Evolutionary conservation across 148 eudicot genomes (phyloP).

Genomic region (Cornus kousa): DNA sequence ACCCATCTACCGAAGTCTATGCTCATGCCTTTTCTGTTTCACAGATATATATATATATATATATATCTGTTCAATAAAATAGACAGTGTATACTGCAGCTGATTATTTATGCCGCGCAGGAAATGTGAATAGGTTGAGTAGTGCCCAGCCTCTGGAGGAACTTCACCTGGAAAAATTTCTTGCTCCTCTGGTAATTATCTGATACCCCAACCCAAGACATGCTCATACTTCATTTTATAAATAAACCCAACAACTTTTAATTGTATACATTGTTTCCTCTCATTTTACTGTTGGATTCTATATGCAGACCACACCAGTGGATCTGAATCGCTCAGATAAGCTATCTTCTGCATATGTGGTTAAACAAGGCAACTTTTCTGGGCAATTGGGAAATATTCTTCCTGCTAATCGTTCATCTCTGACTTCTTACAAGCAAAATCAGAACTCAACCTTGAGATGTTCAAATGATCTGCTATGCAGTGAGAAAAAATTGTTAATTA

Average conservation of each 20-base stretch:
- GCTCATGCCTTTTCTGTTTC: not conserved
- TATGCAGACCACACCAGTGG: conserved; percentile 39
- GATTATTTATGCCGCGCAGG: conserved; percentile 40
- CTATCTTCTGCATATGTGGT: conserved; percentile 31
- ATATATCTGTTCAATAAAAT: not conserved
- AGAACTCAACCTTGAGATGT: conserved; percentile 25
- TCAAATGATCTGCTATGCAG: conserved; percentile 28
- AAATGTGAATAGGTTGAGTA: conserved; percentile 21
- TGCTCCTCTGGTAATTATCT: conserved; percentile 37
- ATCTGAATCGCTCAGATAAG: conserved; percentile 28
- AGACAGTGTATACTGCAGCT: conserved; percentile 1
- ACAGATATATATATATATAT: not conserved
- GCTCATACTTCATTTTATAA: not conserved
- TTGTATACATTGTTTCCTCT: conserved; percentile 12
- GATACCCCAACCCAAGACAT: not conserved
- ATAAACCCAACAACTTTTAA: not conserved
- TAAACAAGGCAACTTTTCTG: conserved; percentile 30
- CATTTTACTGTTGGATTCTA: conserved; percentile 17
- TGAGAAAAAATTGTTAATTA: conserved; percentile 24
- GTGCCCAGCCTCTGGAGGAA: conserved; percentile 30
- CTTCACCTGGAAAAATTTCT: conserved; percentile 34
- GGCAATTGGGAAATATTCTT: conserved; percentile 39
- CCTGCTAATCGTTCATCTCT: conserved; percentile 85
- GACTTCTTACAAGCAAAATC: conserved; percentile 32
- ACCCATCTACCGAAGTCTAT: conserved; percentile 6